These are phyloP conservation scores for Tuctoria greenei DNA, from an alignment of 176 grass and related monocot genomes.

Conservation along the genomic window DNA sequence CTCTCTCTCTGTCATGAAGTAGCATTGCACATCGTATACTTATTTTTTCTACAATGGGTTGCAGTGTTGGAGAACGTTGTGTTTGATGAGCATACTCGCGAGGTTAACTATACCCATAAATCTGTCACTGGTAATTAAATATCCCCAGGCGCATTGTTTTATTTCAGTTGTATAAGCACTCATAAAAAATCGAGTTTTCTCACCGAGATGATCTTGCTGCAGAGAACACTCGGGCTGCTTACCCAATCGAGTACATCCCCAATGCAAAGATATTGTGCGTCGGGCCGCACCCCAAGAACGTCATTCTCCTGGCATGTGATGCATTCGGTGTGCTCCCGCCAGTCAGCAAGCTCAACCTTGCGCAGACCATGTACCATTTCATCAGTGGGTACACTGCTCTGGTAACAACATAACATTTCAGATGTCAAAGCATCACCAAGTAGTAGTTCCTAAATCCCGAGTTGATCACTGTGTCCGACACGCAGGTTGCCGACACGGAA, in stretches of 20 bases:
- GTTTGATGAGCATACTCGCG: constrained; percentile 90
- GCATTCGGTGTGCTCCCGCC: constrained; percentile 95
- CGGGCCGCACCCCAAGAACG: constrained; percentile 94
- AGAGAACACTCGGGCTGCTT: constrained; percentile 96
- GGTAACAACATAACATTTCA: constrained; percentile 16
- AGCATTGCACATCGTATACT: not conserved
- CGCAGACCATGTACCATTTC: constrained; percentile 99
- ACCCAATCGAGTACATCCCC: constrained; percentile 96
- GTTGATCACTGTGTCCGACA: not conserved
- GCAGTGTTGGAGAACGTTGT: constrained; percentile 96
- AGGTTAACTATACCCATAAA: constrained; percentile 83
- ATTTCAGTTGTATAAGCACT: not conserved
- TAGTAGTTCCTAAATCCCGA: not conserved
- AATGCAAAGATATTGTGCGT: constrained; percentile 88
- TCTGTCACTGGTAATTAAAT: constrained; percentile 83
- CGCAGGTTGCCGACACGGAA: constrained; percentile 84
- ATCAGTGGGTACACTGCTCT: constrained; percentile 98
- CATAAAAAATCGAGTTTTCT: not conserved
- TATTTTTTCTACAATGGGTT: not conserved
- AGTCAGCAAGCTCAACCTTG: constrained; percentile 87
- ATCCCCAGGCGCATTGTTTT: not conserved
- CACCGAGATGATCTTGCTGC: not conserved
- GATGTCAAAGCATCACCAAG: not conserved
- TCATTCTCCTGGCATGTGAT: constrained; percentile 93
- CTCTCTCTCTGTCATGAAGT: not conserved